Evolutionary conservation across 1,284 basidiomycete species (phyloP).

Genomic region (Fomitopsis betulina): DNA sequence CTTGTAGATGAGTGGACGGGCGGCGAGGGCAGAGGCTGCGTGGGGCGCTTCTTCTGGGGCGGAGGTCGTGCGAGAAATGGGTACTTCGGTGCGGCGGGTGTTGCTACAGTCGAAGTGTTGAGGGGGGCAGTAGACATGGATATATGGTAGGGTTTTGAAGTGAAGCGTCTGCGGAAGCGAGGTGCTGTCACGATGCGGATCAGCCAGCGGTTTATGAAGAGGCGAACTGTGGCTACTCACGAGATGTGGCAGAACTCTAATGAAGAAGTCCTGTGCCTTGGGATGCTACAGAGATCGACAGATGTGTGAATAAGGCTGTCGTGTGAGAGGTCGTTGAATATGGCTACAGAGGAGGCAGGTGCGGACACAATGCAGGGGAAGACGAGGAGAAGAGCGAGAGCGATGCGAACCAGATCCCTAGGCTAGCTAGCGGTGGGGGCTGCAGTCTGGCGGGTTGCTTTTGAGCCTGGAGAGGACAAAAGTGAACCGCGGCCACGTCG

Average conservation of each 20-base stretch:
- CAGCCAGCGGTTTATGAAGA: conserved; percentile 8
- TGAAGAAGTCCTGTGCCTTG: neutral
- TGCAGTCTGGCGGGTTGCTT: conserved; percentile 12
- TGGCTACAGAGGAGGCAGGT: conserved; percentile 7
- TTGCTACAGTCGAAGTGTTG: conserved; percentile 8
- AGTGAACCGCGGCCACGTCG: conserved; percentile 17
- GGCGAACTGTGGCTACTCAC: conserved; percentile 5
- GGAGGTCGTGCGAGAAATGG: conserved; percentile 28
- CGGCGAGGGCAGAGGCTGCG: conserved; percentile 26
- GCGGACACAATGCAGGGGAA: neutral
- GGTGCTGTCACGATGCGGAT: conserved; percentile 1
- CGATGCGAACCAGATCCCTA: conserved; percentile 9
- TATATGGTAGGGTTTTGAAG: conserved; percentile 5
- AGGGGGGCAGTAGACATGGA: conserved; percentile 19
- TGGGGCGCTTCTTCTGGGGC: conserved; percentile 30
- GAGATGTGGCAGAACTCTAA: conserved; percentile 7
- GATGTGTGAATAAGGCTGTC: neutral
- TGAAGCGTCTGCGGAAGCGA: conserved; percentile 1
- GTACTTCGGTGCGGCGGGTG: conserved; percentile 17
- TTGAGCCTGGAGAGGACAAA: conserved; percentile 19
- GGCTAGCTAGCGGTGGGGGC: conserved; percentile 21
- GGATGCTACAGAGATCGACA: conserved; percentile 1
- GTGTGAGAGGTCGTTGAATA: neutral
- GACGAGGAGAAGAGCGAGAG: neutral
- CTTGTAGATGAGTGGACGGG: conserved; percentile 21